Evolutionary conservation across 768 basidiomycete genomes (phyloP), one percentile per base, ranked within the genome.

Genomic region (Peribolospora kevripleyi): DNA sequence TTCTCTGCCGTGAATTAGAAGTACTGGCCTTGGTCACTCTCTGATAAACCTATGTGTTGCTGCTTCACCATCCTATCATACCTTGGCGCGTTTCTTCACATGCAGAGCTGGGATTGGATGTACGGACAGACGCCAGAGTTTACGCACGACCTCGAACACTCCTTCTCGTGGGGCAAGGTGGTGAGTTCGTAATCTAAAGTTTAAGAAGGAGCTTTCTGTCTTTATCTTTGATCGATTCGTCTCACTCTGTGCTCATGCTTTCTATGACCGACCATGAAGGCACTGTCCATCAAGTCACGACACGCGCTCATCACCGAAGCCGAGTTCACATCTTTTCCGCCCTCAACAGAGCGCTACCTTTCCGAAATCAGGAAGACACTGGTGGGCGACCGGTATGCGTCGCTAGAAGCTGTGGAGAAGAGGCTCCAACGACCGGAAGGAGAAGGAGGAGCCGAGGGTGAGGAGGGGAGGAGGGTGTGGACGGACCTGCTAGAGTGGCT

Each of bases 81-180:
- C 53, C 25, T 1, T 41, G 45, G 4, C 13, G 40, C 14, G 38
- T 42, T 13, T 3, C n/a, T 42, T 39, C 25, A 9, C 9, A 52
- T 43, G 9, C 61, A 90, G 88, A 79, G 74, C 42, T 95, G 93
- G 93, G 75, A 84, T 25, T 97, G 90, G 87, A 71, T 75, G 10
- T 93, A 78, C 62, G 91, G 90, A 0, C 84, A 90, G 64, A 91
- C 90, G 0, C 88, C 90, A 46, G 83, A 91, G 64, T 97, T 98
- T 65, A 80, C 77, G 6, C 82, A 84, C 62, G 70, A 70, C 3
- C 46, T 77, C 5, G 50, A 65, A 40, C 65, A 64, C 4, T 54
- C 59, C 13, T 70, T 75, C 48, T 49, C 62, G 10, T 72, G 72
- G 65, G 72, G 71, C 7, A 53, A 62, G 5, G 54, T 73, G 36